Base-by-base conservation (phyloP, 2,329 filamentous ascomycete genomes). In the Fusarium solani-melongenae region DNA sequence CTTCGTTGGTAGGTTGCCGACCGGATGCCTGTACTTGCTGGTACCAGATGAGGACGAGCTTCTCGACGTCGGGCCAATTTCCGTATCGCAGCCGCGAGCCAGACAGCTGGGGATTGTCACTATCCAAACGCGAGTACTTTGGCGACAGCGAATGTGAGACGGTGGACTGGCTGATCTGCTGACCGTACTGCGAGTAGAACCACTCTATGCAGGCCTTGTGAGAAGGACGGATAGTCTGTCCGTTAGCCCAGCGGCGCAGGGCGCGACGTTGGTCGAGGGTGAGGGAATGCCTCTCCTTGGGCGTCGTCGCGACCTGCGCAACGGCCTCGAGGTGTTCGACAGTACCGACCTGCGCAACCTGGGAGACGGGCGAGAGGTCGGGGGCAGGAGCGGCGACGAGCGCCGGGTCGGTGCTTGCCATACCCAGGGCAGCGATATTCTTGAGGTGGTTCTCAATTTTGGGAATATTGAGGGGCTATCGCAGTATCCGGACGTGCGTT, bases 201-300 rank as follows among this genome's bases (percentile, higher is more conserved):
- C 89, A 91, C 77, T 91, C 88, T 77, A 91, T 91, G 83, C 89
- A 91, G 36, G 87, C 85, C 80, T 89, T 89, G 80, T 91, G 89
- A 29, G 87, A 89, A 8, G 89, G 89, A 3, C 89, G 86, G 29
- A 87, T 84, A 15, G 86, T 81, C 77, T 91, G 89, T 44, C 83
- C 83, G 74, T 88, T 88, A 27, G 89, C 89, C 89, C 89, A 91
- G 71, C 87, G 85, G 27, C 89, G 88, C 60, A 91, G 83, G 29
- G 88, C 88, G 71, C 89, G 88, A 36, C 89, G 88, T 79, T 91
- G 89, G 77, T 91, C 89, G 67, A 91, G 88, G 24, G 89, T 90
- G 62, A 91, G 81, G 2, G 89, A 90, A 74, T 90, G 88, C 11
- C 89, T 88, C 80, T 91, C 89, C 69, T 83, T 84, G 20, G 80